A percentile compares a stretch with the other conserved stretches of the same genome.
These are phyloP conservation scores for Magnolia kwangsiensis DNA, from an alignment of 164 flowering plant genomes.

Conservation along the genomic window DNA sequence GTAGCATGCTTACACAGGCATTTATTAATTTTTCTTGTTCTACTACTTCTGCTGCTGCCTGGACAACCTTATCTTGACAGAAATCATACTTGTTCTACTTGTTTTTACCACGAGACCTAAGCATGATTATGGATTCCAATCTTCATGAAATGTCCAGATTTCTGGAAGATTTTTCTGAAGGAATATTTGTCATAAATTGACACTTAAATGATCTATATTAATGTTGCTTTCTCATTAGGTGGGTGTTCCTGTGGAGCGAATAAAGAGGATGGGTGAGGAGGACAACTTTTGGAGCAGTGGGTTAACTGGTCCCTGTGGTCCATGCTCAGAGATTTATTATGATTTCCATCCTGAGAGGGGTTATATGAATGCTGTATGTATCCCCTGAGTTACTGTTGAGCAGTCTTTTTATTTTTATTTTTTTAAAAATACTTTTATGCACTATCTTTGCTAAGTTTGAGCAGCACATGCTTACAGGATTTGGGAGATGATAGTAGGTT, in stretches of 20 bases:
- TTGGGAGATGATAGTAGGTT: constrained; percentile 91
- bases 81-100: no score
- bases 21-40: no score
- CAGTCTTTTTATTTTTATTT: background rate
- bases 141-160: background rate
- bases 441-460: background rate
- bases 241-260: constrained; percentile 79
- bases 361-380: constrained; percentile 46
- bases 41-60: no score
- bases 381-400: background rate
- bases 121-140: background rate
- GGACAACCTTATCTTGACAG: no score
- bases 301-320: constrained; percentile 91
- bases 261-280: constrained; percentile 87
- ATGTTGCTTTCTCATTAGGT: constrained; percentile 47
- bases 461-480: constrained; percentile 46
- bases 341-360: constrained; percentile 94
- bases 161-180: background rate
- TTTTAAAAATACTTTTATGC: no score
- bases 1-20: no score
- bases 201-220: background rate
- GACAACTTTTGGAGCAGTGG: constrained; percentile 99
- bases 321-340: constrained; percentile 93
- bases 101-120: no score
- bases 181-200: background rate